Percentiles rank a stretch among this genome's conserved stretches.
Conservation (phyloP, 2,329 filamentous ascomycete genomes). For the Diaporthe batatas region DNA sequence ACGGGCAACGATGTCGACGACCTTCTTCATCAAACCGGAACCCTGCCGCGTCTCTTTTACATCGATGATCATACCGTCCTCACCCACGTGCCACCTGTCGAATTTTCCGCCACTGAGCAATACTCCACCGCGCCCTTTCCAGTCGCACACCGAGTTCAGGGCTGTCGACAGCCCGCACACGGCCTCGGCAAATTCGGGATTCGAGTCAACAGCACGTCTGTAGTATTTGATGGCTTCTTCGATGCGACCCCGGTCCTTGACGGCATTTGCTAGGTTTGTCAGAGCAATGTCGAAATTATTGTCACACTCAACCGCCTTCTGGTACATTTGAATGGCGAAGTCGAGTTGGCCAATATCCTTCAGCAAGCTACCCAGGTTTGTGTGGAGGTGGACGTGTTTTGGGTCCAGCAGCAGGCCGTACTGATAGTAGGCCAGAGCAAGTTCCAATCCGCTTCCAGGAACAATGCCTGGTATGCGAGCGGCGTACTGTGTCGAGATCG, state of each 20-base stretch:
- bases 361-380: slow-evolving; percentile 92
- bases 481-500: slow-evolving; percentile 48
- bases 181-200: slow-evolving; percentile 95
- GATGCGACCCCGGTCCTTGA: slow-evolving; percentile 95
- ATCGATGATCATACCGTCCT: slow-evolving; percentile 85
- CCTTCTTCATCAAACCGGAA: slow-evolving; percentile 89
- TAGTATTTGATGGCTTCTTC: slow-evolving; percentile 95
- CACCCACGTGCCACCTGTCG: slow-evolving; percentile 95
- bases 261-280: slow-evolving; percentile 95
- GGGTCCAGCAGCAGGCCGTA: slow-evolving; percentile 90
- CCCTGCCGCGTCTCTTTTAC: slow-evolving; percentile 70
- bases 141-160: slow-evolving; percentile 95
- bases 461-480: slow-evolving; percentile 79
- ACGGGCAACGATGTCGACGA: slow-evolving; percentile 89
- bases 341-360: slow-evolving; percentile 97
- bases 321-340: slow-evolving; percentile 96
- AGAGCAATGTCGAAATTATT: slow-evolving; percentile 96
- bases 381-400: slow-evolving; percentile 95
- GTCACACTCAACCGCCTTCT: slow-evolving; percentile 92
- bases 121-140: slow-evolving; percentile 90
- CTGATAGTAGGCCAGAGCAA: slow-evolving; percentile 94
- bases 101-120: slow-evolving; percentile 78
- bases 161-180: slow-evolving; percentile 96
- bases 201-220: slow-evolving; percentile 88
- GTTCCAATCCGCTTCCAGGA: slow-evolving; percentile 86